Evolutionary conservation across 169 alveolate species (phyloP), one percentile per base, ranked within the genome.

Genomic region (Haemoproteus tartakovskyi): DNA sequence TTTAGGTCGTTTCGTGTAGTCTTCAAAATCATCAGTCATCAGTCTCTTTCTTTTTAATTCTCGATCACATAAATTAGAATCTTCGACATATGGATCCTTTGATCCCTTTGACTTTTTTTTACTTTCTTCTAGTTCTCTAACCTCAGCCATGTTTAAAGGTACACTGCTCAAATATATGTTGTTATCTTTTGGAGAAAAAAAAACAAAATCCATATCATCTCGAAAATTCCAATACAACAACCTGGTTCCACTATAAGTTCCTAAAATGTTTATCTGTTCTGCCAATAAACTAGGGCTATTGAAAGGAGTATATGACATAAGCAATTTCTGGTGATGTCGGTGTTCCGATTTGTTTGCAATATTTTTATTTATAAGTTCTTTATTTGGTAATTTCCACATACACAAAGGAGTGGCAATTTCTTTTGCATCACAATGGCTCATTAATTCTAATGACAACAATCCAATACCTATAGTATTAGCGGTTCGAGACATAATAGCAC

Each of bases 321-420:
- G 81, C 33, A 92, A 78, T 50, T 94, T 88, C 62, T 92, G 95
- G 60, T 92, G 95, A 62, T 92, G 95, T 16, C 95, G 67, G 62
- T 92, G 95, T 45, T 92, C 95, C 1, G 92, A 83, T 81, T 87
- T 84, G 59, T 91, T 79, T 21, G 94, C 87, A 30, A 92, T 92
- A 50, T 89, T 92, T 36, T 91, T 79, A 61, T 87, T 89, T 56
- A 92, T 92, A 43, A 92, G 87, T 79, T 90, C 95, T 87, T 92
- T 92, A 82, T 90, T 88, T 3, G 95, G 95, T 62, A 92, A 84
- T 33, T 90, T 86, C 95, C 95, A 92, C 95, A 92, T 90, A 60
- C 95, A 92, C 85, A 92, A 70, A 8, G 92, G 92, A 5, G 90
- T 88, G 18, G 91, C 89, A 74, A 87, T 52, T 33, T 87, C 93